These are phyloP conservation scores for Leccinum imitatum DNA, from an alignment of 768 basidiomycete genomes.

Conservation along the genomic window DNA sequence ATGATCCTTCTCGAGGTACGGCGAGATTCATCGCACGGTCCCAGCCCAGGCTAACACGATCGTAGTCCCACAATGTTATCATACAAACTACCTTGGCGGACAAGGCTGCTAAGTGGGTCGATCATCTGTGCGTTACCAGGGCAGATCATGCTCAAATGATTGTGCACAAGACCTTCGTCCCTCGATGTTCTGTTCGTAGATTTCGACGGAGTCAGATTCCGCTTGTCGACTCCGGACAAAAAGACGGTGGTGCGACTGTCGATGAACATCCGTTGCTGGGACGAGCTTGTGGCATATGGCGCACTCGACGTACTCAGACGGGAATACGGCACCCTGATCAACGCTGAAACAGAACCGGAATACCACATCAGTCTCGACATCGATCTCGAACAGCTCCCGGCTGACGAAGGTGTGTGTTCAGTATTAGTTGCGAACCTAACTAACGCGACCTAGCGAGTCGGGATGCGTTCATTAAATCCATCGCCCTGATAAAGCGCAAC, in stretches of 20 bases:
- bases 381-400: constrained; percentile 83
- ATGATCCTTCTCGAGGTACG: constrained; percentile 88
- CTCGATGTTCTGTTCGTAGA: constrained; percentile 97
- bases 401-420: constrained; percentile 63
- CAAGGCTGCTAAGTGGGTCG: constrained; percentile 76
- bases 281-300: constrained; percentile 85
- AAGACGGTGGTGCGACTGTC: constrained; percentile 84
- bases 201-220: constrained; percentile 96
- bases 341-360: constrained; percentile 72
- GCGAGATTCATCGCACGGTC: neutral
- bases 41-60: constrained; percentile 10
- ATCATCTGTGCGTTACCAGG: neutral
- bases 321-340: constrained; percentile 78
- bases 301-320: constrained; percentile 74
- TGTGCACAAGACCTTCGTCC: constrained; percentile 68
- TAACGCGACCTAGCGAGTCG: constrained; percentile 60
- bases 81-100: constrained; percentile 88
- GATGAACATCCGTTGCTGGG: constrained; percentile 98
- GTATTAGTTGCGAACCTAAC: constrained; percentile 1
- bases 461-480: constrained; percentile 73
- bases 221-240: constrained; percentile 82
- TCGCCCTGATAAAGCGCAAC: constrained; percentile 88
- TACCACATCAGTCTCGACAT: constrained; percentile 87
- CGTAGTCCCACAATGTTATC: constrained; percentile 86
- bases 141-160: constrained; percentile 15